Evolutionary conservation across 2,329 filamentous ascomycete species (phyloP).

Genomic region (Fusarium sp.): DNA sequence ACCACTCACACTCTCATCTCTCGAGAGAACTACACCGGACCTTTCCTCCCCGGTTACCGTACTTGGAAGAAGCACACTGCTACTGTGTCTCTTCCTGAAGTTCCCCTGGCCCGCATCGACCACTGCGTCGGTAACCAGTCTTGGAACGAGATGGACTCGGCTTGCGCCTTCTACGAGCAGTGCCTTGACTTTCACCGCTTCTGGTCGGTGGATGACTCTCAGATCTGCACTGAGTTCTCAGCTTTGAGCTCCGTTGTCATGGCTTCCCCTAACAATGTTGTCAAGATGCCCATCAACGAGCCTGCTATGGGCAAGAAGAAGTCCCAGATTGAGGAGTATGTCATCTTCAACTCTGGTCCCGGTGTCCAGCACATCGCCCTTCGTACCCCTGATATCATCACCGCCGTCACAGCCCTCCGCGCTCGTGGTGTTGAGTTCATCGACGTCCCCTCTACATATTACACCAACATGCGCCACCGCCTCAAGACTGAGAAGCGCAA

Average conservation of each 20-base stretch:
- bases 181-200: constrained; percentile 94
- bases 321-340: constrained; percentile 93
- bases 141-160: constrained; percentile 85
- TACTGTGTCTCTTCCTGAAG: constrained; percentile 65
- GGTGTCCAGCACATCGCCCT: constrained; percentile 96
- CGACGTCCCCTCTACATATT: constrained; percentile 87
- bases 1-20: constrained; percentile 93
- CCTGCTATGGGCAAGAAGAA: constrained; percentile 90
- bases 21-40: constrained; percentile 74
- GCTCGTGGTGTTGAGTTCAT: constrained; percentile 95
- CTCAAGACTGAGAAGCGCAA: constrained; percentile 71
- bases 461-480: constrained; percentile 78
- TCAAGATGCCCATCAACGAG: constrained; percentile 99
- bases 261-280: constrained; percentile 82
- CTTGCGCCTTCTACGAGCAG: constrained; percentile 81
- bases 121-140: constrained; percentile 98
- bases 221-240: constrained; percentile 93
- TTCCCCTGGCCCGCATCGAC: constrained; percentile 82
- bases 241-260: constrained; percentile 92
- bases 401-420: constrained; percentile 79
- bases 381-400: constrained; percentile 82
- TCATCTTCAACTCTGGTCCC: constrained; percentile 88
- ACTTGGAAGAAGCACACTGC: constrained; percentile 57
- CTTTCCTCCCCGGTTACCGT: constrained; percentile 87
- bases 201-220: constrained; percentile 94